These are phyloP conservation scores for Thyridium curvatum DNA, from an alignment of 2,329 filamentous ascomycete species.

Conservation along the genomic window DNA sequence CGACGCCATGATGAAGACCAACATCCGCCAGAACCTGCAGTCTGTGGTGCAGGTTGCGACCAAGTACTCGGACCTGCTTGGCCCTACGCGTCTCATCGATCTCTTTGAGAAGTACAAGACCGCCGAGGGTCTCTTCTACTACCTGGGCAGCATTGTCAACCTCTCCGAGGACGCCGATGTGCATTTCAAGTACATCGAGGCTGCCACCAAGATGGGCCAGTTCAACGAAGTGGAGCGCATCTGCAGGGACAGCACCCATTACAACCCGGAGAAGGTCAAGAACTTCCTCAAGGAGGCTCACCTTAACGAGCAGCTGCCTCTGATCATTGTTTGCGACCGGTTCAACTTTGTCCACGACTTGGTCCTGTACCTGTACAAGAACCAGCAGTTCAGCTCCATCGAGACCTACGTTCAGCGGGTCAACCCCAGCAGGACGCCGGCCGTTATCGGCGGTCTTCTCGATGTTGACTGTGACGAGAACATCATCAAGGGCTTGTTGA, in stretches of 20 bases:
- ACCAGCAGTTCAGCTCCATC: constrained; percentile 98
- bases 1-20: constrained; percentile 92
- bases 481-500: constrained; percentile 88
- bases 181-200: constrained; percentile 99
- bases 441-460: constrained; percentile 85
- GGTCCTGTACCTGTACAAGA: constrained; percentile 95
- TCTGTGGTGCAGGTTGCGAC: constrained; percentile 92
- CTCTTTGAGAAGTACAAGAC: constrained; percentile 98
- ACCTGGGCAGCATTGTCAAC: constrained; percentile 96
- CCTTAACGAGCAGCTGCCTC: constrained; percentile 83
- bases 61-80: constrained; percentile 94
- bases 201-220: constrained; percentile 88
- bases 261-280: constrained; percentile 93
- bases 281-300: constrained; percentile 98
- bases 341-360: constrained; percentile 98
- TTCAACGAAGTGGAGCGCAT: constrained; percentile 95
- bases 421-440: constrained; percentile 84
- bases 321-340: constrained; percentile 98
- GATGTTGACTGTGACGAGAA: constrained; percentile 96
- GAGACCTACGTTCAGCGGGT: constrained; percentile 97
- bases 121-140: constrained; percentile 94
- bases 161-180: constrained; percentile 92
- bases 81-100: constrained; percentile 80
- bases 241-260: constrained; percentile 85
- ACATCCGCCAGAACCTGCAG: constrained; percentile 95